Base-by-base conservation (phyloP, 2,329 filamentous ascomycete genomes). In the Colletotrichum tabaci region DNA sequence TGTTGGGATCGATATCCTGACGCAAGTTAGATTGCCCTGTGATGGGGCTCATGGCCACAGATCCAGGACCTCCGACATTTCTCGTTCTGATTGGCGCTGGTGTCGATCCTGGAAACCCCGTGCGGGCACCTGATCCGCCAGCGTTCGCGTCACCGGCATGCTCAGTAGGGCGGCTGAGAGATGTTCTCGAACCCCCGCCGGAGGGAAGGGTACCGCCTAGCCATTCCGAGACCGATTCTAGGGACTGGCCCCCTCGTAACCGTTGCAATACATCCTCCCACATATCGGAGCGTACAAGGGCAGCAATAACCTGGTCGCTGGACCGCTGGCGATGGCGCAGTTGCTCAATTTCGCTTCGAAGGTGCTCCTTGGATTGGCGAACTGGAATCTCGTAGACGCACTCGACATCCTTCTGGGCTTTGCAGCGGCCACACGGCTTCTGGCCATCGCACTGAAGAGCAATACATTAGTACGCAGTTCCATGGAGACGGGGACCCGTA, bases 361-460 rank as follows among this genome's bases (percentile, higher is more conserved):
- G 84, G 63, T 87, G 86, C 72, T 91, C 89, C 73, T 92, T 92
- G 13, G 89, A 91, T 74, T 91, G 89, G 55, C 90, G 88, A 6
- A 91, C 86, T 0, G 89, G 90, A 9, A 90, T 77, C 74, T 91
- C 89, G 80, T 92, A 92, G 30, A 90, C 77, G 72, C 90, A 92
- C 30, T 90, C 85, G 49, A 85, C 80, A 42, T 87, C 86, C 65
- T 86, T 87, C 73, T 91, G 89, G 0, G 80, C 74, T 69, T 82
- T 85, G 79, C 90, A 92, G 72, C 90, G 83, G 44, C 84, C 83
- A 74, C 88, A 90, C 3, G 88, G 89, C 40, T 77, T 84, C 60
- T 86, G 82, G 8, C 90, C 90, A 75, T 92, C 89, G 76, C 90
- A 92, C 88, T 90, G 60, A 71, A 44, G 67, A 60, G 58, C 61